phyloP scores from a whole-genome alignment of 1,139 yeast genomes.

The Kodamaea suecica region DNA sequence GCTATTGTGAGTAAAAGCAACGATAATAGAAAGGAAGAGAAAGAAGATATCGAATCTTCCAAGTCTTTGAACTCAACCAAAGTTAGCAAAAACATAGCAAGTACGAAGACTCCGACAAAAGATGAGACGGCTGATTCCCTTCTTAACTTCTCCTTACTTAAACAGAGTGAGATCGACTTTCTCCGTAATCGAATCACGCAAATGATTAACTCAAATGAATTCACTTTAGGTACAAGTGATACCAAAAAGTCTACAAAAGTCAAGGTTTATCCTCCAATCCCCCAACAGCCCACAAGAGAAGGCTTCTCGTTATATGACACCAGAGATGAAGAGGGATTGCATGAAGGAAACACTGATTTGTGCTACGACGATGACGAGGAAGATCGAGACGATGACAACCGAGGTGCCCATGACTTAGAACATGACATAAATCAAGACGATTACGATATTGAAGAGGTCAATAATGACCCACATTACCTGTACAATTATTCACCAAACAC shows the following conservation, averaged over 20 bases:
- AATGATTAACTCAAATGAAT: constrained; percentile 19
- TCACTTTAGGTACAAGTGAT: constrained; percentile 8
- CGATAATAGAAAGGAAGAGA: background rate
- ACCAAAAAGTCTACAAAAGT: background rate
- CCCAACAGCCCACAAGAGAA: constrained; percentile 13
- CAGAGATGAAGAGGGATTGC: constrained; percentile 41
- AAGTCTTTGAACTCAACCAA: too few species aligned
- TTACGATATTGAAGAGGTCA: constrained; percentile 38
- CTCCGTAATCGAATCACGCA: constrained; percentile 29
- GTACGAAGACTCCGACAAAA: background rate
- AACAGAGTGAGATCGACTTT: constrained; percentile 33
- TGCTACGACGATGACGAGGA: constrained; percentile 17
- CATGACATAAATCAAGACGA: constrained; percentile 29
- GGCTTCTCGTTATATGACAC: constrained; percentile 42
- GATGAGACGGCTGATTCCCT: constrained; percentile 2
- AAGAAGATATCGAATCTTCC: too few species aligned
- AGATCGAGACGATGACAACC: constrained; percentile 11
- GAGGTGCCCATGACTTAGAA: too few species aligned
- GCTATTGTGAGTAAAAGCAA: background rate
- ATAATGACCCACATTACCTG: constrained; percentile 23
- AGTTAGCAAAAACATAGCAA: too few species aligned
- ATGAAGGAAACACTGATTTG: constrained; percentile 28
- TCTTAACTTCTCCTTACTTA: constrained; percentile 17
- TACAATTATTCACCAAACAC: constrained; percentile 27
- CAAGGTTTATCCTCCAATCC: constrained; percentile 5